Evolutionary conservation across 2,329 filamentous ascomycete species (phyloP), one percentile per base, ranked within the genome.

Genomic region (Stachybotrys elegans): DNA sequence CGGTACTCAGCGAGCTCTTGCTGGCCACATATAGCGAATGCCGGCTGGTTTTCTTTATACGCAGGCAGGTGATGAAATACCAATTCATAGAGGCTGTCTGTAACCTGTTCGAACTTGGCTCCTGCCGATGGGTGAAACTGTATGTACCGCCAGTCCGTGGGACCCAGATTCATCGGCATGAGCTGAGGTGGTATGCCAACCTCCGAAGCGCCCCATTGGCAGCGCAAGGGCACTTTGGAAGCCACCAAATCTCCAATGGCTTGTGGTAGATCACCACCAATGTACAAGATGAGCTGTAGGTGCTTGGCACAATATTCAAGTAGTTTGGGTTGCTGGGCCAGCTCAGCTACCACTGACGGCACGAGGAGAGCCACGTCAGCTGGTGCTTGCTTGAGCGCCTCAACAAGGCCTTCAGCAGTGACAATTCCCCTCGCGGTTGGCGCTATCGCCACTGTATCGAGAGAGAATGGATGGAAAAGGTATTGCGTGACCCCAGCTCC

Each of bases 201-300:
- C 27, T 45, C 38, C 16, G 37, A 31, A 21, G 43, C 43, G 11
- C 43, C 43, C 43, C 43, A 41, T 20, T 36, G 29, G 21, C 27
- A 45, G 8, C 29, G 37, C 7, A 45, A 29, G 25, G 38, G 29
- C 6, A 45, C 29, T 20, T 35, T 41, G 22, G 43, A 23, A 4
- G 43, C 43, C 4, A 45, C 43, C 6, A n/a, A 16, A 20, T 45
- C 43, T 13, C 43, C 43, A 14, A 39, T 5, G 5, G 5, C 6
- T 23, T 39, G 36, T 14, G 42, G 42, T n/a, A 44, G 9, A 19
- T 43, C 42, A n/a, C 42, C 42, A 6, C 42, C 42, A 17, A 43
- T 38, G 27, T 37, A 43, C 3, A 43, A 14, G 22, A 43, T 43
- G n/a, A 35, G 27, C n/a, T 43, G 20, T 8, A 43, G 42, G 22